These are phyloP conservation scores for Gonapodya sp. DNA, from an alignment of 192 early-diverging fungal genomes.

Conservation along the genomic window DNA sequence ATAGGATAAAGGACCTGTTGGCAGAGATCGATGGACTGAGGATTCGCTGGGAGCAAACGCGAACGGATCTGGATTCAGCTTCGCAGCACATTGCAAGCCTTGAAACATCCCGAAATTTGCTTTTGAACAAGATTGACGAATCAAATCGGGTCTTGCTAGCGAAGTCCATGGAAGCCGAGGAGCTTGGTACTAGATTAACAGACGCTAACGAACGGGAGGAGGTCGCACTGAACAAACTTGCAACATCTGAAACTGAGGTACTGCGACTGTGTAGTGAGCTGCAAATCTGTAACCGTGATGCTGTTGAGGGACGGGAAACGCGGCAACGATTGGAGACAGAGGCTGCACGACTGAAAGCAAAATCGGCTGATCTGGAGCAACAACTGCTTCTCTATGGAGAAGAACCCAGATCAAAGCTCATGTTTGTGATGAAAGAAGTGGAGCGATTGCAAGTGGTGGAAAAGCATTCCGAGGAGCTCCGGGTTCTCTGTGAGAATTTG, in stretches of 20 bases:
- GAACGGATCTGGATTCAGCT: background rate
- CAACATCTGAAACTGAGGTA: background rate
- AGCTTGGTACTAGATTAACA: background rate
- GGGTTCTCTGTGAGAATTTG: background rate
- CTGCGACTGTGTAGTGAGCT: background rate
- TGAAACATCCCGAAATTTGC: background rate
- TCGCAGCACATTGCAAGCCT: background rate
- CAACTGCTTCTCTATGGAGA: background rate
- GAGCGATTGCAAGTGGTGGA: background rate
- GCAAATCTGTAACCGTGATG: background rate
- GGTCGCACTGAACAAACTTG: background rate
- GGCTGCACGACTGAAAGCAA: background rate
- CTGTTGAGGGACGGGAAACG: background rate
- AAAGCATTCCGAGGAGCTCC: background rate
- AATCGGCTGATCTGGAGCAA: background rate
- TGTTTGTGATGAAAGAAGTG: background rate
- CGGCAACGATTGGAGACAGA: background rate
- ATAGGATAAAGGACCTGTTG: background rate
- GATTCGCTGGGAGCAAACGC: background rate
- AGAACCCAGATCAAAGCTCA: background rate
- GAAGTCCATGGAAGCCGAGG: background rate
- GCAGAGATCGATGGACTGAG: background rate
- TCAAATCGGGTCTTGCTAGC: background rate
- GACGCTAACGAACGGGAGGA: background rate
- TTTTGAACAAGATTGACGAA: background rate